These are phyloP conservation scores for Verticillium klebahnii DNA, from an alignment of 2,329 filamentous ascomycete genomes.

Conservation along the genomic window DNA sequence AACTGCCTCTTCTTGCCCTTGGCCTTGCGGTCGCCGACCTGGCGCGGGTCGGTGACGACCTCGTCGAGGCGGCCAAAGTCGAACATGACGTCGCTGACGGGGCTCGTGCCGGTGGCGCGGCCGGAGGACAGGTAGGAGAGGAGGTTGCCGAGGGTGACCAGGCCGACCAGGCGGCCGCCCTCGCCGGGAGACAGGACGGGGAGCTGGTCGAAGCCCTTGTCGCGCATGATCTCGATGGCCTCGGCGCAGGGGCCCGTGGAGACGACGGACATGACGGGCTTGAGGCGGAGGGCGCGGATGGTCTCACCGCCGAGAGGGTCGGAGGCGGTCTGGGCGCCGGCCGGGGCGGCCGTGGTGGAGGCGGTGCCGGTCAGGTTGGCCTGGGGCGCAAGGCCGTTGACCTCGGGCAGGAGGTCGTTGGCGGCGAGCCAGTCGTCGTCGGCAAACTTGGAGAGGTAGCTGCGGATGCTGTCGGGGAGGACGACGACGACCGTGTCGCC, in stretches of 20 bases:
- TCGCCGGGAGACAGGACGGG: slow-evolving; percentile 71
- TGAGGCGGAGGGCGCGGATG: slow-evolving; percentile 78
- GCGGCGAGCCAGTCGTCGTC: slow-evolving; percentile 99
- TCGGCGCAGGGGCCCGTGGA: slow-evolving; percentile 70
- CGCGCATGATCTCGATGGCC: slow-evolving; percentile 96
- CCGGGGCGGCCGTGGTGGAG: slow-evolving; percentile 25
- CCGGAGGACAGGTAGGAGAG: slow-evolving; percentile 85
- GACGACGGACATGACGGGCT: slow-evolving; percentile 84
- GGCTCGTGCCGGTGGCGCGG: slow-evolving; percentile 67
- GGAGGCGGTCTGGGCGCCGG: slow-evolving; percentile 41
- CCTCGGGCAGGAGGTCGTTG: slow-evolving; percentile 77
- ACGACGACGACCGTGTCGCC: slow-evolving; percentile 88
- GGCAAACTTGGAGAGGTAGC: slow-evolving; percentile 96
- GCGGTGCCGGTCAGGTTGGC: slow-evolving; percentile 29
- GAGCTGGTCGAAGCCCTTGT: slow-evolving; percentile 96
- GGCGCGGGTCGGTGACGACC: slow-evolving; percentile 81
- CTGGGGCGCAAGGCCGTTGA: slow-evolving; percentile 44
- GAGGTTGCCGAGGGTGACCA: slow-evolving; percentile 92
- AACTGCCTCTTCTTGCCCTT: slow-evolving; percentile 61
- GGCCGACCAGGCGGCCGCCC: slow-evolving; percentile 74
- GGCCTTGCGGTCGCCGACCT: slow-evolving; percentile 42
- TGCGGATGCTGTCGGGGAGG: slow-evolving; percentile 92
- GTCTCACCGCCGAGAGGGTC: slow-evolving; percentile 77
- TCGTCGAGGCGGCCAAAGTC: slow-evolving; percentile 85
- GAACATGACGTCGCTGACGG: slow-evolving; percentile 91